Evolutionary conservation across 1,139 yeast genomes (phyloP), one percentile per base, ranked within the genome.

Genomic region (Meyerozyma carpophila): DNA sequence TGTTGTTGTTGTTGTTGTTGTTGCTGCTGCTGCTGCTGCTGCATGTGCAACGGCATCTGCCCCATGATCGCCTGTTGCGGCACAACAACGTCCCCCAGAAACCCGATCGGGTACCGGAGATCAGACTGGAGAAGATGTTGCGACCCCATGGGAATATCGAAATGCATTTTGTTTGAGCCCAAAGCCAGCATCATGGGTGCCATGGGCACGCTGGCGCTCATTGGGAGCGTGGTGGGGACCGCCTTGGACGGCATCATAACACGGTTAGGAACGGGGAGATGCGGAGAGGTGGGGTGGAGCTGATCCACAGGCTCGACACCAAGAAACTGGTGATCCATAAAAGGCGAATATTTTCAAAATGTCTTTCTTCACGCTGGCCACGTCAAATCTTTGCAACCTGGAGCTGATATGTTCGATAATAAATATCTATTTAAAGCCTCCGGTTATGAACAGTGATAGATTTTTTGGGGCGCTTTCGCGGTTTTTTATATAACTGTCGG

Each of bases 281-380:
- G 37, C 13, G 37, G 37, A 10, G 37, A 34, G 10, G 37, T 34
- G 16, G 37, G 37, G 14, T 34, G 37, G 37, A 34, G n/a, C 37
- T 20, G 37, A 13, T 34, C 37, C 26, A 34, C 37, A 10, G 37
- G 37, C 37, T 34, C 37, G 8, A 34, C 37, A n/a, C 37, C 37
- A 10, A 34, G 26, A 21, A 34, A 34, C 16, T 34, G 37, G 37
- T 34, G 37, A 21, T 34, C 37, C 37, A 34, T 34, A 11, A 3
- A 31, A 4, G 20, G 10, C 8, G 29, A 27, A 21, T 21, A 21
- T 21, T 21, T 21, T 21, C 24, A 21, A 21, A 8, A 21, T 21
- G 24, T 16, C 18, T 16, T 3, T 16, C 3, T 16, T 3, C 18
- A 16, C 18, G 18, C 18, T 16, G 18, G 18, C 18, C 18, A 16